Percentiles rank a stretch among this genome's conserved stretches.
Evolutionary conservation across 140 eudicot genomes (phyloP).

Genomic region (Ambrosia hybrid): DNA sequence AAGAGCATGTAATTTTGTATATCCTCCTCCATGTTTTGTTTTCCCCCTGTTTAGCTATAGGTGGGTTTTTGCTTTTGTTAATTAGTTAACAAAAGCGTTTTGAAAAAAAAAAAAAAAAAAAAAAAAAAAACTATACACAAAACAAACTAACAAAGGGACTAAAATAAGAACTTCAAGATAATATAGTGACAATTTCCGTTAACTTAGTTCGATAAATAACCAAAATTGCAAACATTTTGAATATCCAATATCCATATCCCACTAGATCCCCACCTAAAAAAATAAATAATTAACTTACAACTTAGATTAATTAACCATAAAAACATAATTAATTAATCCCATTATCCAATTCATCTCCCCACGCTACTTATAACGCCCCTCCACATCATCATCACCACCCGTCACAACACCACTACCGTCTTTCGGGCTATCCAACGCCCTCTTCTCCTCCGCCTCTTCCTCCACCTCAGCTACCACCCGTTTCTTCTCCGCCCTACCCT

Average conservation of each 20-base stretch:
- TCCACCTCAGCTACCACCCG: constrained; percentile 15
- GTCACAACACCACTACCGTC: constrained; percentile 40
- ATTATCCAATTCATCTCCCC: constrained; percentile 28
- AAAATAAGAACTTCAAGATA: too few species aligned
- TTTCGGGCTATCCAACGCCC: constrained; percentile 74
- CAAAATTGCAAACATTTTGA: neutral
- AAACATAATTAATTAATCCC: constrained; percentile 12
- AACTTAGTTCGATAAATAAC: neutral
- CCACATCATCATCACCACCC: constrained; percentile 30
- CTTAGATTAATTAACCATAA: constrained; percentile 11
- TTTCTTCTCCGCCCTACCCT: constrained; percentile 47
- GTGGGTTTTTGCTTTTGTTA: too few species aligned
- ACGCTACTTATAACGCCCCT: constrained; percentile 22
- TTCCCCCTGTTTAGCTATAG: too few species aligned
- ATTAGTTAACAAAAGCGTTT: too few species aligned
- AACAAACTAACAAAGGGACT: too few species aligned
- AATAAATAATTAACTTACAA: neutral
- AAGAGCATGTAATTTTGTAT: too few species aligned
- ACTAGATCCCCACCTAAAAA: constrained; percentile 26
- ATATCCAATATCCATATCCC: constrained; percentile 29
- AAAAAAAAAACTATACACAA: neutral
- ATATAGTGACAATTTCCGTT: too few species aligned
- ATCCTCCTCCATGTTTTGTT: too few species aligned
- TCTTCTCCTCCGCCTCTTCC: constrained; percentile 66
- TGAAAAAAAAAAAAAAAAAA: too few species aligned